phyloP scores from a whole-genome alignment of 768 basidiomycete genomes.

The Obba rivulosa region DNA sequence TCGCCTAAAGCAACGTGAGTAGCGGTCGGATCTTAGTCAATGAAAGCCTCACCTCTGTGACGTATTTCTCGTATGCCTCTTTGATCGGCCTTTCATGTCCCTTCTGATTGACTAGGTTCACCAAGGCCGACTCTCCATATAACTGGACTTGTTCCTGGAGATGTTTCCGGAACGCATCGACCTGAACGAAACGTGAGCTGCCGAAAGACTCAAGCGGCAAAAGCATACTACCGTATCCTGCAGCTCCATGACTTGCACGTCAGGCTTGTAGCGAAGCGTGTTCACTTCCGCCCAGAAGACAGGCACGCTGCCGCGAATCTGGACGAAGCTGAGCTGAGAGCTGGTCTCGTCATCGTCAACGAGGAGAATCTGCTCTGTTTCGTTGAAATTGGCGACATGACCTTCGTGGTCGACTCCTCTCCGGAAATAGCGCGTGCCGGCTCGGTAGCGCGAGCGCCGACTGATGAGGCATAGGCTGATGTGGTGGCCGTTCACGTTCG shows the following conservation, averaged over 20 bases:
- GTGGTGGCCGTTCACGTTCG: slow-evolving; percentile 70
- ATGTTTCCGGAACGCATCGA: slow-evolving; percentile 66
- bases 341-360: slow-evolving; percentile 52
- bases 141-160: slow-evolving; percentile 61
- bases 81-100: slow-evolving; percentile 93
- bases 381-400: slow-evolving; percentile 95
- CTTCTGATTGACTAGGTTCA: slow-evolving; percentile 92
- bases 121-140: slow-evolving; percentile 76
- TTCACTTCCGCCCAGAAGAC: slow-evolving; percentile 97
- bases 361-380: slow-evolving; percentile 91
- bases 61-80: slow-evolving; percentile 83
- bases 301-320: slow-evolving; percentile 91
- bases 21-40: neutral
- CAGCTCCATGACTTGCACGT: slow-evolving; percentile 92
- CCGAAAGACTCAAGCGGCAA: neutral
- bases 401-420: slow-evolving; percentile 88
- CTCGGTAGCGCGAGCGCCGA: slow-evolving; percentile 88
- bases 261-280: slow-evolving; percentile 92
- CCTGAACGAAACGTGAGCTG: slow-evolving; percentile 35
- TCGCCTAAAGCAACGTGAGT: slow-evolving; percentile 36
- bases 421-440: slow-evolving; percentile 95
- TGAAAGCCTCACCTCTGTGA: slow-evolving; percentile 45
- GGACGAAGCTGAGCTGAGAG: slow-evolving; percentile 79
- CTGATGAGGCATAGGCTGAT: slow-evolving; percentile 87
- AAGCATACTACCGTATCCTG: slow-evolving; percentile 65